These are phyloP conservation scores for Claviceps digitariae DNA, from an alignment of 2,329 filamentous ascomycete genomes.

Conservation along the genomic window DNA sequence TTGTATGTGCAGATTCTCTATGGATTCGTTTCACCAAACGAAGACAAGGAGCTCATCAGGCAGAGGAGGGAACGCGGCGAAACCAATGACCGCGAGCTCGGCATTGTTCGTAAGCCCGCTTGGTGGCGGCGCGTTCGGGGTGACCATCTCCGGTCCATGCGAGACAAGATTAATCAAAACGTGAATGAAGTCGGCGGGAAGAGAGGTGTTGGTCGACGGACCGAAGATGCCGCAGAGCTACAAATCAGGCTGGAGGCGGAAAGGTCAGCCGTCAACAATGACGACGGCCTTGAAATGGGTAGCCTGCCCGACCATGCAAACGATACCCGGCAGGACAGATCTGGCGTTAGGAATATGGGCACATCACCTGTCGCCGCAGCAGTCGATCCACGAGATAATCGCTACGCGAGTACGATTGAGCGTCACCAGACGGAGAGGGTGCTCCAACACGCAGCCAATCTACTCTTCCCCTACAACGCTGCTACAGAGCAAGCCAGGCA, in stretches of 20 bases:
- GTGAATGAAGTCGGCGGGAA: slow-evolving; percentile 40
- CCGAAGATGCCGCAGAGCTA: slow-evolving; percentile 27
- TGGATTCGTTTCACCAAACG: slow-evolving; percentile 53
- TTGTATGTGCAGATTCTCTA: slow-evolving; percentile 37
- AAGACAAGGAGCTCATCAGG: slow-evolving; percentile 53
- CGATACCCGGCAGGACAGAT: background rate
- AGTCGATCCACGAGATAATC: slow-evolving; percentile 1
- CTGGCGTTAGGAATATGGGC: too few species aligned
- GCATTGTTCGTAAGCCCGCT: slow-evolving; percentile 44
- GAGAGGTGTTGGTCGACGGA: slow-evolving; percentile 27
- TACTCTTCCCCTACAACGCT: slow-evolving; percentile 34
- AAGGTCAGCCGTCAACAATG: slow-evolving; percentile 15
- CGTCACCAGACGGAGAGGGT: slow-evolving; percentile 33
- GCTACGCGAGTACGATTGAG: too few species aligned
- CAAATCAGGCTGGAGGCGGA: slow-evolving; percentile 19
- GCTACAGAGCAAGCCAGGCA: slow-evolving; percentile 18
- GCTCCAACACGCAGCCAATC: slow-evolving; percentile 26
- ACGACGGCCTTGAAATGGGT: slow-evolving; percentile 27
- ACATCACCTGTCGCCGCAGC: background rate
- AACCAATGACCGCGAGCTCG: slow-evolving; percentile 45
- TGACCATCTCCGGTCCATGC: slow-evolving; percentile 30
- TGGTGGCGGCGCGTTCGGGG: slow-evolving; percentile 50
- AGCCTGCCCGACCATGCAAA: slow-evolving; percentile 10
- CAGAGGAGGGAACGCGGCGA: slow-evolving; percentile 46
- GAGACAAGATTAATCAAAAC: slow-evolving; percentile 40